Percentiles rank a stretch among this genome's conserved stretches.
Evolutionary conservation across 192 early-diverging fungal genomes (phyloP).

Genomic region (Coemansia sp.): DNA sequence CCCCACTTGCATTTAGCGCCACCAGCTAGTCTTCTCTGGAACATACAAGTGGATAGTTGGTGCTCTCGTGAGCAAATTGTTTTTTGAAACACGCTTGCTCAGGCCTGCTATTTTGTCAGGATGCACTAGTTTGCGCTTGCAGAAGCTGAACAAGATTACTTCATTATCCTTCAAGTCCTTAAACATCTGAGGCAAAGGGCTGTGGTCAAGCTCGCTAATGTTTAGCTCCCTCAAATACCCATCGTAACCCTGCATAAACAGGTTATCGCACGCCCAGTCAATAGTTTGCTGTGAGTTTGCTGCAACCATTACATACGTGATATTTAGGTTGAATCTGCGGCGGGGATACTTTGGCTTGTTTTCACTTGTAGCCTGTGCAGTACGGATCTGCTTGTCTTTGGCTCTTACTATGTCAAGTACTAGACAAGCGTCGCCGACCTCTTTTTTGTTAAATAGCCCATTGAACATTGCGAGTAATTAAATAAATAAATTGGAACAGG

Average conservation of each 20-base stretch:
- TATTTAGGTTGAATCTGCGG: not conserved
- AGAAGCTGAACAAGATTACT: not conserved
- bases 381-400: not conserved
- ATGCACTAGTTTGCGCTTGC: not conserved
- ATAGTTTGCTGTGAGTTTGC: not conserved
- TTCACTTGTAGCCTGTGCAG: not conserved
- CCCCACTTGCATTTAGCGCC: not conserved
- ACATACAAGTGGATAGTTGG: not conserved
- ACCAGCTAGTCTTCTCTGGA: not conserved
- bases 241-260: not conserved
- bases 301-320: not conserved
- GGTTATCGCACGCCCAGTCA: not conserved
- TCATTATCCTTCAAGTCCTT: not conserved
- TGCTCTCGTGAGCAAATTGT: not conserved
- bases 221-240: not conserved
- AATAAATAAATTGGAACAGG: not conserved
- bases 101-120: not conserved
- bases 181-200: not conserved
- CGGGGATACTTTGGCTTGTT: not conserved
- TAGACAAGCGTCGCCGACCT: not conserved
- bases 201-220: not conserved
- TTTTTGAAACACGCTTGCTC: not conserved
- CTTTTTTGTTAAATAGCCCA: not conserved
- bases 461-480: not conserved
- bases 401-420: not conserved